Base-by-base conservation (phyloP, 768 basidiomycete genomes). In the Candolleomyces aberdarensis region DNA sequence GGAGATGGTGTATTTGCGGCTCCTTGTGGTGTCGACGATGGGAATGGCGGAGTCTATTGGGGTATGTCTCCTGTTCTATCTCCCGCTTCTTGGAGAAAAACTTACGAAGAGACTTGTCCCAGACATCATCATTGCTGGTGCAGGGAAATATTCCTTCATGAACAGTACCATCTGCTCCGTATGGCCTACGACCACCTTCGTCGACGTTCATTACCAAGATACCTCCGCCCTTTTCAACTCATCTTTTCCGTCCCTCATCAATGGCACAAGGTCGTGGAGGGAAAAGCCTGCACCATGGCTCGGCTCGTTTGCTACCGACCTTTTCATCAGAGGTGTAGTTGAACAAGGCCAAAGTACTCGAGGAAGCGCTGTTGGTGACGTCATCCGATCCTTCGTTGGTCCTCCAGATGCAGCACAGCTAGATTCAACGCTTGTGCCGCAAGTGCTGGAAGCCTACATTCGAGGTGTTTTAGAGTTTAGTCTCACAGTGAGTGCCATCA, bases 391-490 rank as follows among this genome's bases (percentile, higher is more conserved):
- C n/a, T 69, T 67, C 49, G 20, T 63, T 2, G 62, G 31, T 55
- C 36, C 36, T 2, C 8, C 11, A 11, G 44, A 20, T 7, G 14
- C 44, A 17, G 44, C 17, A 20, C 44, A 46, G 19, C 10, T 20
- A 17, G 19, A 46, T 7, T 6, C 44, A 46, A 20, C 15, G 44
- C 44, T 17, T 17, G 47, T 63, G 14, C 65, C 62, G n/a, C 46
- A 61, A 22, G 58, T 57, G 44, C 55, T 58, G 3, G 56, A 64
- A 41, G 56, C 59, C 39, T 69, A 69, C 47, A 62, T 66, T n/a
- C 43, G 63, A 49, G 66, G 66, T 32, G 65, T 67, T 17, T 36
- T 67, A 53, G 68, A 69, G 57, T 64, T 69, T 54, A 66, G 68
- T 48, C 62, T 60, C 14, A 69, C 68, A 19, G 68, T 65, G 49